Evolutionary conservation across 2,329 filamentous ascomycete genomes (phyloP), one percentile per base, ranked within the genome.

Genomic region (Aspergillus versicolor): DNA sequence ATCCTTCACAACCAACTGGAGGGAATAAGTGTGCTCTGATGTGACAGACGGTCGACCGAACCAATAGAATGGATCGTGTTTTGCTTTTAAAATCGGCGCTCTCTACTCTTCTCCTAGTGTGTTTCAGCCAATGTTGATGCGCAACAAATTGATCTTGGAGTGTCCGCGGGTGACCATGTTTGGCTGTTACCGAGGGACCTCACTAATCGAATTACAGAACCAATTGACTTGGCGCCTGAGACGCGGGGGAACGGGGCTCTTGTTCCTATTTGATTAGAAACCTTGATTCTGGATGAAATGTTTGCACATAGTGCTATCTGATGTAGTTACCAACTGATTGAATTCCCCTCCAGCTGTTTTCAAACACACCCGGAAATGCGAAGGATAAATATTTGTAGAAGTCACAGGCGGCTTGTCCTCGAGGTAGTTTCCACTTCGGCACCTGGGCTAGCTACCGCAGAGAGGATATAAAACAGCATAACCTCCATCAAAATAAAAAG

Each of bases 1-100:
- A 95, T 71, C 92, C 93, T 1, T 87, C 87, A 68, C 91, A 96
- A 77, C 88, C 91, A 7, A 81, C 91, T 24, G 88, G 87, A 55
- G 88, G 88, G 56, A 86, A 86, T 67, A 96, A 95, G 77, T 97
- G 94, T 75, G 67, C 74, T 55, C 74, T 97, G 66, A 97, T 99
- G 94, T 99, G 81, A 83, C 67, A 47, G 17, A 17, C 24, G 12
- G 34, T 37, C 13, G 15, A 37, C 34, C 5, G 34, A 45, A 45
- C 17, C 32, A 12, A 45, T 44, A 44, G 24, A 52, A 52, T 45
- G 17, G 17, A 24, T 24, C n/a, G 8, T 44, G n/a, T 44, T 24
- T 22, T 37, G 13, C 34, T 37, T 37, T 37, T 37, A 9, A 30
- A 30, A 11, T 13, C 34, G 34, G 15, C 34, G 13, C 34, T 9